These are phyloP conservation scores for Tylopilus vinaceipallidus DNA, from an alignment of 768 basidiomycete species.

Conservation along the genomic window DNA sequence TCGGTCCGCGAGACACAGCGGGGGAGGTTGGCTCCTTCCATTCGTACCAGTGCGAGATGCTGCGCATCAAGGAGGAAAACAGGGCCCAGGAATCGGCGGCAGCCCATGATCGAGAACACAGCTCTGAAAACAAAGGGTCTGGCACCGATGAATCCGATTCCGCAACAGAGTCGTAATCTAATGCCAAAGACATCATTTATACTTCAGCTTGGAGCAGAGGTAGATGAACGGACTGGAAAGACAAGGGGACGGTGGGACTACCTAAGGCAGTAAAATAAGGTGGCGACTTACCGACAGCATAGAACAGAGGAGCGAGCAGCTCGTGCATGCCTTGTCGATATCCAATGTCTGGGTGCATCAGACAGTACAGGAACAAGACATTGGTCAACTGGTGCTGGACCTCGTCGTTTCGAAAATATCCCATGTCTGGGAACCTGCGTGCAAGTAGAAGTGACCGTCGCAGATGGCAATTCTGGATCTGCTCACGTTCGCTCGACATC, in stretches of 20 bases:
- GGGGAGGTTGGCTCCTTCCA: slow-evolving; percentile 49
- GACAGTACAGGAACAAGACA: slow-evolving; percentile 82
- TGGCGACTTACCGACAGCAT: slow-evolving; percentile 43
- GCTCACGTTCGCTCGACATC: slow-evolving; percentile 95
- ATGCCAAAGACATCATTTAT: slow-evolving; percentile 25
- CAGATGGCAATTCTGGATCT: not conserved
- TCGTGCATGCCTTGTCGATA: slow-evolving; percentile 99
- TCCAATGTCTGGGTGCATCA: slow-evolving; percentile 76
- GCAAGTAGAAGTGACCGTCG: slow-evolving; percentile 2
- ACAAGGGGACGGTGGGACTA: slow-evolving; percentile 5
- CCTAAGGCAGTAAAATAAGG: not conserved
- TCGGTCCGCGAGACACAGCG: slow-evolving; percentile 37
- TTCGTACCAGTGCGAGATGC: slow-evolving; percentile 77
- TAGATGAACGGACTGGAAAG: slow-evolving; percentile 16
- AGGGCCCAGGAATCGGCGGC: slow-evolving; percentile 88
- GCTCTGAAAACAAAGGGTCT: slow-evolving; percentile 46
- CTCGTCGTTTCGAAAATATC: slow-evolving; percentile 76
- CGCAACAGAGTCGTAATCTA: slow-evolving; percentile 77
- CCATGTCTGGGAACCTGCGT: slow-evolving; percentile 91
- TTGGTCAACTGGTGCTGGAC: slow-evolving; percentile 82
- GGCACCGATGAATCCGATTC: slow-evolving; percentile 28
- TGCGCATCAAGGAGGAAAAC: slow-evolving; percentile 77
- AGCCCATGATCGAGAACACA: slow-evolving; percentile 67
- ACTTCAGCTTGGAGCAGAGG: slow-evolving; percentile 24
- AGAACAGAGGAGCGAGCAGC: slow-evolving; percentile 82